Base-by-base conservation (phyloP, 1,284 basidiomycete species). In the Sparassis latifolia region DNA sequence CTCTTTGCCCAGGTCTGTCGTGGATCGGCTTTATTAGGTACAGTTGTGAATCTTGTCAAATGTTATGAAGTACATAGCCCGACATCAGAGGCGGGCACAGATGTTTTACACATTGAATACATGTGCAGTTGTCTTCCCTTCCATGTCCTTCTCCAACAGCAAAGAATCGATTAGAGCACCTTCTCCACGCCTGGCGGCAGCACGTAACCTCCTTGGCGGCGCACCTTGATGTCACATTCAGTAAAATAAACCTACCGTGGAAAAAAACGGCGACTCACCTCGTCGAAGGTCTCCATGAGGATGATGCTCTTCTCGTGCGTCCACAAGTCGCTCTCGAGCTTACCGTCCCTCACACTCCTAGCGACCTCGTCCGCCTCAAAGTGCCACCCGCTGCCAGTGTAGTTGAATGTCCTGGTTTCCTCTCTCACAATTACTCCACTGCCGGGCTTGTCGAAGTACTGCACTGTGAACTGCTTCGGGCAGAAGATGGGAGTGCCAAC, bases 301-400 rank as follows among this genome's bases (percentile, higher is more conserved):
- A 92, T 62, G 55, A 87, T 60, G 62, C 85, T 91, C 71, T 90
- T 90, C 40, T 81, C 78, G 55, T 85, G 84, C 1, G 80, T 77
- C 86, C 90, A 92, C 29, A 80, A 60, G 4, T 74, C 73, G 58
- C 87, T 89, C 68, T 92, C 80, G n/a, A 71, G 69, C 69, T 86
- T 88, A 5, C 86, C 87, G 51, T 86, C 86, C 44, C 82, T 69
- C 27, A 94, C 71, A 61, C 86, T 89, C 45, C 89, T 69, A 10
- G 89, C 92, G 12, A 92, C 90, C 55, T 93, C 92, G 57, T 92
- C 89, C 5, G 89, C 88, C 65, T 89, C 77, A 64, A 80, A 90
- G 66, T 88, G 78, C 82, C 76, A 85, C 9, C 86, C 86, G 35
- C 66, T 62, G 5, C 86, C 87, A 2, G 74, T 69, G 59, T 82